Base-by-base conservation (phyloP, 352 stramenopile genomes). In the Phytopythium chamaehyphon region DNA sequence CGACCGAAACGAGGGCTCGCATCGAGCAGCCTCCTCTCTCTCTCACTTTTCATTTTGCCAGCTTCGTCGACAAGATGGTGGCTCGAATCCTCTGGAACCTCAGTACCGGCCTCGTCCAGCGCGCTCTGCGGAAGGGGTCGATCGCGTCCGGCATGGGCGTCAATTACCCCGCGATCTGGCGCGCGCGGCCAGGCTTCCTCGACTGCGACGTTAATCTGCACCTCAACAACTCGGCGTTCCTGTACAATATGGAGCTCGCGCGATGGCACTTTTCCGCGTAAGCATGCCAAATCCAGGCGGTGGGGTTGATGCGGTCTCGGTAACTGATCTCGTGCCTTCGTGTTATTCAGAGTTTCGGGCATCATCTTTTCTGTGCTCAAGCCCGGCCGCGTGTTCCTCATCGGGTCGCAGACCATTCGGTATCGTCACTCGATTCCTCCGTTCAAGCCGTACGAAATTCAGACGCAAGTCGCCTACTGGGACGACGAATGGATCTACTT, bases 201-300 rank as follows among this genome's bases (percentile, higher is more conserved):
- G 83, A 93, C 63, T 83, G 78, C 37, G 83, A 93, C 55, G 55
- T 92, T 59, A 92, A 92, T 55, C 24, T 90, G 43, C 83, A 93
- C 47, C 57, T 92, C 8, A 93, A 93, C 71, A 93, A 93, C 55
- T 68, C 83, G 1, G 74, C 76, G 11, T 92, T 88, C 47, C 56
- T 92, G 31, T 92, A 72, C 70, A 85, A 79, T 57, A 89, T 86
- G 69, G 83, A 93, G 60, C 77, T 93, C 18, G 83, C 83, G 51
- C 81, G 83, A 12, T 93, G 81, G 83, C 78, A 91, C 50, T 82
- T 90, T 40, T 71, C 62, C 16, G 76, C 76, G 77, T 33, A 33
- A 33, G 28, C 5, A 33, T n/a, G n/a, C n/a, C n/a, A n/a, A n/a
- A n/a, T n/a, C n/a, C n/a, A n/a, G n/a, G n/a, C n/a, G n/a, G n/a